phyloP scores from a whole-genome alignment of 2,329 filamentous ascomycete genomes.

The Penicillium concentricum region DNA sequence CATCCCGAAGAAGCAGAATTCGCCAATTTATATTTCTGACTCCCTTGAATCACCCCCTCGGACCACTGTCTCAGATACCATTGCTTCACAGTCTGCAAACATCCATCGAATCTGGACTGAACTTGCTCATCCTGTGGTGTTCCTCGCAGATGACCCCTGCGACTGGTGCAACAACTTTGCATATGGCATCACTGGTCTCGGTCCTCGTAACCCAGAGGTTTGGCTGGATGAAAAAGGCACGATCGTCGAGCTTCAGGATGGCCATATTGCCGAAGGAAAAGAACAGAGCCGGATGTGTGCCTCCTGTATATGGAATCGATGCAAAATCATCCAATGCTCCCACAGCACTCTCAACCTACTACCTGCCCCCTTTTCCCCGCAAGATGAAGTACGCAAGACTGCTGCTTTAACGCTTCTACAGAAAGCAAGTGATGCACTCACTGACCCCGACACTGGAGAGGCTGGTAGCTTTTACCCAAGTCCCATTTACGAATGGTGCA shows the following conservation, averaged over 20 bases:
- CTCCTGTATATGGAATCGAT: conserved; percentile 34
- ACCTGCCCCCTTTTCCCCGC: conserved; percentile 9
- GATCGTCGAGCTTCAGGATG: conserved; percentile 40
- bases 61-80: background rate
- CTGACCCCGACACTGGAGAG: background rate
- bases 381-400: conserved; percentile 20
- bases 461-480: background rate
- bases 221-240: conserved; percentile 31
- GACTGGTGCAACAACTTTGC: conserved; percentile 42
- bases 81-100: background rate
- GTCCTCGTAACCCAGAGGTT: conserved; percentile 33
- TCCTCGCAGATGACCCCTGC: conserved; percentile 38
- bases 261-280: conserved; percentile 34
- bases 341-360: conserved; percentile 33
- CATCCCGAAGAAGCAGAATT: background rate
- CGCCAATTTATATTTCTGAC: background rate
- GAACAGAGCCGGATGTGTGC: conserved; percentile 41
- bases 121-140: conserved; percentile 42
- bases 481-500: conserved; percentile 37
- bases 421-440: background rate
- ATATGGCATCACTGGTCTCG: conserved; percentile 44
- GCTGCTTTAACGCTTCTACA: conserved; percentile 27
- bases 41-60: background rate
- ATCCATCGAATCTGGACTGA: conserved; percentile 34
- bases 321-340: conserved; percentile 37